Evolutionary conservation across 2,329 filamentous ascomycete species (phyloP).

Genomic region (Coniochaeta prunicola): DNA sequence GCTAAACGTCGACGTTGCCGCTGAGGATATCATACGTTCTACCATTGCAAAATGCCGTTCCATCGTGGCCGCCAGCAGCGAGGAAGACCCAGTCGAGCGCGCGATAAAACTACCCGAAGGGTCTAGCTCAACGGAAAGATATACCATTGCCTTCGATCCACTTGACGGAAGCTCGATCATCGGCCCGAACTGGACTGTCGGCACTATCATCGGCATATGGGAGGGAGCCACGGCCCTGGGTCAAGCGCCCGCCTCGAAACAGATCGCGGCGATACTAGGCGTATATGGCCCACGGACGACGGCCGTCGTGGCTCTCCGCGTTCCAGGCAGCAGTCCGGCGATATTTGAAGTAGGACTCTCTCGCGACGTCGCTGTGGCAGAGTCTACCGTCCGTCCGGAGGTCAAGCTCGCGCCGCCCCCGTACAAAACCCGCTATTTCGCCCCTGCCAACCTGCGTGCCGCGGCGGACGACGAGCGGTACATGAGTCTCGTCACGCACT

Average conservation of each 20-base stretch:
- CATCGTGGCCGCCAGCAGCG: constrained; percentile 46
- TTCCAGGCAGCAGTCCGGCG: constrained; percentile 26
- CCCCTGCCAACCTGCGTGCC: constrained; percentile 53
- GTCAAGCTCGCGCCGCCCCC: constrained; percentile 30
- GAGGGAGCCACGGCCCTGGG: constrained; percentile 37
- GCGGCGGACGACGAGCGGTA: constrained; percentile 45
- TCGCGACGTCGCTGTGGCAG: constrained; percentile 15
- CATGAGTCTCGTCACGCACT: constrained; percentile 38
- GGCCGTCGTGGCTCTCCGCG: constrained; percentile 45
- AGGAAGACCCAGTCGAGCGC: constrained; percentile 51
- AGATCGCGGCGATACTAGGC: constrained; percentile 43
- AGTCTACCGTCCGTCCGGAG: constrained; percentile 30
- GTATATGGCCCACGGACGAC: constrained; percentile 49
- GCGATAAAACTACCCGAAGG: background rate
- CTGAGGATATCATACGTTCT: constrained; percentile 40
- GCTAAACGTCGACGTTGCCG: constrained; percentile 48
- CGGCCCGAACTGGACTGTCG: constrained; percentile 49
- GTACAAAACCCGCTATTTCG: constrained; percentile 49
- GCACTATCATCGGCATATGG: constrained; percentile 55
- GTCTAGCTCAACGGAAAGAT: constrained; percentile 28
- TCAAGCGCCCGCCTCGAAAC: constrained; percentile 27
- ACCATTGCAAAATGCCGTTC: constrained; percentile 34
- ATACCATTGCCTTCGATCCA: constrained; percentile 56
- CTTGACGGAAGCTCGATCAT: constrained; percentile 58
- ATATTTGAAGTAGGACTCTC: constrained; percentile 47